Conservation (phyloP, 1,284 basidiomycete species). For the Ceratobasidium theobromae region DNA sequence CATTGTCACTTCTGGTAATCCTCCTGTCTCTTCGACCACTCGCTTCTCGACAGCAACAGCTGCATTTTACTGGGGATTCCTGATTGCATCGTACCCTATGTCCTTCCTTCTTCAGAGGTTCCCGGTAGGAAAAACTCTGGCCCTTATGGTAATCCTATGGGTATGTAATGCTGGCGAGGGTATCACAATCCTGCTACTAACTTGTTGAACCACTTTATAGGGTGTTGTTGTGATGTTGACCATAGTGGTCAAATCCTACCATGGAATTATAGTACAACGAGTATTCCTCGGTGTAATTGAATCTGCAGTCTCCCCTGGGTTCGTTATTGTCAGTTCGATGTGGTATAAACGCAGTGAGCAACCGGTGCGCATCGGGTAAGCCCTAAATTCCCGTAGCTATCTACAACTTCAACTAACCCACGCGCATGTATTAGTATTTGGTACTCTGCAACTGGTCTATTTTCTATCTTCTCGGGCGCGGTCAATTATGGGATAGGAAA, state of each 20-base stretch:
- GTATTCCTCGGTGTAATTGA: constrained; percentile 50
- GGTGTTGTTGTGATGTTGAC: constrained; percentile 50
- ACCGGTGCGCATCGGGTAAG: constrained; percentile 27
- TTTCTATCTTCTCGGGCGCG: constrained; percentile 47
- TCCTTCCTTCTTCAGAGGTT: constrained; percentile 48
- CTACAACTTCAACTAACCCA: too few relatives aligned
- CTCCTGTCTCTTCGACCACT: constrained; percentile 31
- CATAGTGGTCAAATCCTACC: constrained; percentile 45
- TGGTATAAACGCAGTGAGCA: constrained; percentile 51
- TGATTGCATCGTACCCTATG: constrained; percentile 47
- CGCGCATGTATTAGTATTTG: constrained; percentile 43
- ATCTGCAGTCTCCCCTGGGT: constrained; percentile 50
- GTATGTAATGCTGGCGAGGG: too few relatives aligned
- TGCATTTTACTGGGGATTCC: constrained; percentile 52
- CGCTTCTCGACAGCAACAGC: constrained; percentile 36
- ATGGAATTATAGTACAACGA: constrained; percentile 50
- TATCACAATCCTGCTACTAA: not conserved
- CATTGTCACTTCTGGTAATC: constrained; percentile 26
- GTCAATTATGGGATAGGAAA: constrained; percentile 51
- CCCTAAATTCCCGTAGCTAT: not conserved
- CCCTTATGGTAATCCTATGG: constrained; percentile 38
- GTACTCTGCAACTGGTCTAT: constrained; percentile 52
- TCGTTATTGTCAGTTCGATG: constrained; percentile 49
- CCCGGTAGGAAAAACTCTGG: constrained; percentile 45
- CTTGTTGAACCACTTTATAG: constrained; percentile 45